Base-by-base conservation (phyloP, 164 flowering plant genomes). In the Tetrastigma voinierianum region DNA sequence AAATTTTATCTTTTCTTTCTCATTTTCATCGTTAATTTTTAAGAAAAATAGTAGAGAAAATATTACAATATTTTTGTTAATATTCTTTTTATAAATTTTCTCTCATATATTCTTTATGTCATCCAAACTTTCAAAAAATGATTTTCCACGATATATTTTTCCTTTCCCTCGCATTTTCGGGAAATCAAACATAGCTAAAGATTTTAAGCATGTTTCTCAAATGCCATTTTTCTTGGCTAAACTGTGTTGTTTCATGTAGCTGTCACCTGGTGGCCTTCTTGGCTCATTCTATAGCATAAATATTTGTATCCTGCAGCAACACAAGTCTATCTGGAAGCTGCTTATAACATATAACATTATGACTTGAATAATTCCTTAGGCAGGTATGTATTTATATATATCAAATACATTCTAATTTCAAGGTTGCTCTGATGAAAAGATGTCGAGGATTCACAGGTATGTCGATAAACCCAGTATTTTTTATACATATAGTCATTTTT, bases 241-340 rank as follows among this genome's bases (percentile, higher is more conserved):
- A 11, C 0, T 40, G 17, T 46, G 40, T 0, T 32, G 56, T 64
- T 43, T 58, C 5, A 17, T 60, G 66, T 62, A 58, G 68, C 45
- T 43, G 15, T 25, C 21, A 54, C 70, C n/a, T 66, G 74, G 74
- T 71, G 74, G 74, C 51, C 9, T 5, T 66, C 61, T 10, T 71
- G 70, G 74, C 57, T 66, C 62, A 52, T 64, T 64, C 49, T 52
- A 9, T 15, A n/a, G 23, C 10, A 32, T 32, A n/a, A n/a, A 4
- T 32, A 32, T 32, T 3, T 53, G 10, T 18, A 11, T 53, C 17
- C 6, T 11, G 15, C 15, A 11, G 52, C n/a, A 15, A 17, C 52
- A 6, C n/a, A n/a, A 3, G 1, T 16, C 21, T 19, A 10, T 53
- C 9, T 6, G 10, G 19, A 8, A 17, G 7, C 10, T 53, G 56